Percentiles rank a stretch among this genome's conserved stretches.
Conservation (phyloP, 1,139 yeast genomes). For the Saccharomyces hybrid region DNA sequence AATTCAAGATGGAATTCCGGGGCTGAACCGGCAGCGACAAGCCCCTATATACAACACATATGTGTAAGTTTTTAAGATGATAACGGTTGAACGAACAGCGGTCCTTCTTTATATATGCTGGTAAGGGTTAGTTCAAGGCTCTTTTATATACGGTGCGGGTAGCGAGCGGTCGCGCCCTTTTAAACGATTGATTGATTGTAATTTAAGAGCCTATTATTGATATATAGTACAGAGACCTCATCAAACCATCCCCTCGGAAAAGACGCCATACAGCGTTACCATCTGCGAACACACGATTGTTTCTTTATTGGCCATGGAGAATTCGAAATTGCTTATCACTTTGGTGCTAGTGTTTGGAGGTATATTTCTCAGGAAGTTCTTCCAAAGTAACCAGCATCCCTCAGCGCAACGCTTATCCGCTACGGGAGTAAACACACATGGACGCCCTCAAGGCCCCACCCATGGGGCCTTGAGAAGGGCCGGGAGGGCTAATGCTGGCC, state of each 20-base stretch:
- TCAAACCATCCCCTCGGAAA: background rate
- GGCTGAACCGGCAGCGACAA: slow-evolving; percentile 6
- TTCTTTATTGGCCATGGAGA: background rate
- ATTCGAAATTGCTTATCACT: slow-evolving; percentile 1
- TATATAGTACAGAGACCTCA: background rate
- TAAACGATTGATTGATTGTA: background rate
- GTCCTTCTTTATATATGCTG: background rate
- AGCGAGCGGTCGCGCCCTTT: background rate
- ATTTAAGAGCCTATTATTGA: background rate
- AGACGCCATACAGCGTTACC: background rate
- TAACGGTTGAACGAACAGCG: background rate
- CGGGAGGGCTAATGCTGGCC: background rate
- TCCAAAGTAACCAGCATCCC: background rate
- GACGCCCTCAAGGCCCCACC: background rate
- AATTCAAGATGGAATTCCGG: slow-evolving; percentile 31
- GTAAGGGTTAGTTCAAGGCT: background rate
- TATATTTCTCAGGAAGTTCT: background rate
- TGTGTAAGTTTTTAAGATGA: background rate
- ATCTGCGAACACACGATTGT: background rate
- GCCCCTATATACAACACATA: background rate
- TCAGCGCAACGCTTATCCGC: background rate
- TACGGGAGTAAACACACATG: slow-evolving; percentile 2
- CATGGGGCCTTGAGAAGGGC: slow-evolving; percentile 15
- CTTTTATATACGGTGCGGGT: background rate
- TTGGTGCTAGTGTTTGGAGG: background rate